Base-by-base conservation (phyloP, 441 rosid species). In the Aquilaria agallochum region DNA sequence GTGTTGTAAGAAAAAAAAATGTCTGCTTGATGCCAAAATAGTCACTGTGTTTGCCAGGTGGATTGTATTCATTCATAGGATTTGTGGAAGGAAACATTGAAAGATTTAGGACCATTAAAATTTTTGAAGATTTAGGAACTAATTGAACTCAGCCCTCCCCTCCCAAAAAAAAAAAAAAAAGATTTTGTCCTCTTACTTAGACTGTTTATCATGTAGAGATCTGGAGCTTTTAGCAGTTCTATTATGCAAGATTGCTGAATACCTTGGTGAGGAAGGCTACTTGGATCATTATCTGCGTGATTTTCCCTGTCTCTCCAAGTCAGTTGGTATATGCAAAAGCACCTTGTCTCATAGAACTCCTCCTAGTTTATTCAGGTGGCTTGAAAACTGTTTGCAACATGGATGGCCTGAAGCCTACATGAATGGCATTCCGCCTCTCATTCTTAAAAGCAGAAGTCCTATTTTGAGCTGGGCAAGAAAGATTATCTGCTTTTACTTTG, bases 271-370 rank as follows among this genome's bases (percentile, higher is more conserved):
- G 72, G 84, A 78, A 63, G 81, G 85, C 80, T 92, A 81, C 75
- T 57, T 88, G 68, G 99, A 95, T 79, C 87, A 95, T 78, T 95
- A 92, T 73, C 71, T 82, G 69, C 99, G 98, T 64, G 99, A 95
- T 80, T 92, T 95, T 78, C 98, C 99, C 63, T 55, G 68, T 66
- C 89, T 92, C 59, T 68, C 80, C 66, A 72, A 74, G 82, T 62
- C 68, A 59, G 44, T 75, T 62, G 83, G 84, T 65, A 61, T 10
- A 53, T 71, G 64, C 72, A 57, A 66, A 56, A 66, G 71, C 51
- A 63, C 82, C 56, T 73, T 74, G 50, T 77, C 88, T 54, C 14
- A 55, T 67, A 90, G 76, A 77, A 74, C 72, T 74, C 90, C 99
- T 64, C 90, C 96, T 58, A 81, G 90, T 75, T 66, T 95, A 68